phyloP scores from a whole-genome alignment of 1,284 basidiomycete genomes.

The Lignosus rhinocerotis region DNA sequence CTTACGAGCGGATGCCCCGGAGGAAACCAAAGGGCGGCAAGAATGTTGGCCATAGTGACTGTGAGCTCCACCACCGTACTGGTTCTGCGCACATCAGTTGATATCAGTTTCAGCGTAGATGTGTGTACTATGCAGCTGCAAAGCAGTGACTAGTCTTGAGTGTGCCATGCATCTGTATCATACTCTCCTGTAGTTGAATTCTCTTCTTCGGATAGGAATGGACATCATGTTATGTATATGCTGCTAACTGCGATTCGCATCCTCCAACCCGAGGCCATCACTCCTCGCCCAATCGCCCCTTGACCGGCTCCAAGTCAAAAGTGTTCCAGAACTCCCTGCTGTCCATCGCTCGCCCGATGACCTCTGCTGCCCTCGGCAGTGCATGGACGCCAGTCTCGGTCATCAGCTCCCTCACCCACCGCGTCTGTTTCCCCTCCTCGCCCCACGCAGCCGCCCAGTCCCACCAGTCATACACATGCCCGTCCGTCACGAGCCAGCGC shows the following conservation, averaged over 20 bases:
- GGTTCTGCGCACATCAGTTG: neutral
- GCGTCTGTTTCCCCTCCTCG: conserved; percentile 23
- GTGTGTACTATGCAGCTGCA: neutral
- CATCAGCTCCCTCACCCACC: conserved; percentile 64
- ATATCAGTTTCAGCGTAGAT: neutral
- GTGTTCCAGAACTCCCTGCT: conserved; percentile 60
- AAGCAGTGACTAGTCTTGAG: neutral
- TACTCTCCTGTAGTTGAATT: neutral
- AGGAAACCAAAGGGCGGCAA: conserved; percentile 46
- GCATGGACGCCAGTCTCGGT: conserved; percentile 48
- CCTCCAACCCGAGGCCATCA: neutral
- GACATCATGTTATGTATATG: no score
- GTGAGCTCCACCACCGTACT: neutral
- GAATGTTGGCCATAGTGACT: conserved; percentile 18
- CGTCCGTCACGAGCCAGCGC: conserved; percentile 59
- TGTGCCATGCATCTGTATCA: neutral
- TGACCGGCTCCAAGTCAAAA: conserved; percentile 39
- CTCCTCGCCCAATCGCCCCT: conserved; percentile 19
- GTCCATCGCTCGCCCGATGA: conserved; percentile 55
- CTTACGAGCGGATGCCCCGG: conserved; percentile 54
- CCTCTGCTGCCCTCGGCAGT: conserved; percentile 50
- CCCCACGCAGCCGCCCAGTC: conserved; percentile 61
- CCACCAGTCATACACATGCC: conserved; percentile 69
- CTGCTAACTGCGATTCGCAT: no score
- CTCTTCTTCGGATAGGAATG: no score